These are phyloP conservation scores for Maudiozyma barnettii DNA, from an alignment of 805 yeast species.

Conservation along the genomic window DNA sequence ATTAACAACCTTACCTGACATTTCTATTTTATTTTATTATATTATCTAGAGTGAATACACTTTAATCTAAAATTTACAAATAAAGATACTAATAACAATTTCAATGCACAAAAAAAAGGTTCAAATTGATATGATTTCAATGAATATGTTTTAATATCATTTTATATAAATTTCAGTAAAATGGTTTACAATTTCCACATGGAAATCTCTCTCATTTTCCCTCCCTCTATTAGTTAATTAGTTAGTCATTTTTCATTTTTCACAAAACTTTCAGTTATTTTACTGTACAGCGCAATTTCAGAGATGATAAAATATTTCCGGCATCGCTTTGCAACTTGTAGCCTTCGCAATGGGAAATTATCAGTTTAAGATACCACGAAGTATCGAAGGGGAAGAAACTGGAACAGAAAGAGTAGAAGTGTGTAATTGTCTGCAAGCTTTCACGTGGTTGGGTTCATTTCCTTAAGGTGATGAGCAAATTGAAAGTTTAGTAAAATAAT, in stretches of 20 bases:
- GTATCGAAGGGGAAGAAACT: too few species aligned
- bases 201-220: background rate
- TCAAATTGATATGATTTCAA: background rate
- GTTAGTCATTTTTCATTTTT: background rate
- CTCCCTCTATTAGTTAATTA: background rate
- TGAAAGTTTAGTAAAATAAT: background rate
- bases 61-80: background rate
- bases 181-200: too few species aligned
- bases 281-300: too few species aligned
- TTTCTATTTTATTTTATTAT: conserved; percentile 14
- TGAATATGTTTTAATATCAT: too few species aligned
- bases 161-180: too few species aligned
- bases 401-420: too few species aligned
- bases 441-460: background rate
- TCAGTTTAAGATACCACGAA: too few species aligned
- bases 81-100: background rate
- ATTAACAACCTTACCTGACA: conserved; percentile 46
- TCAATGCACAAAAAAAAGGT: background rate
- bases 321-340: too few species aligned
- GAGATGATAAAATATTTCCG: too few species aligned
- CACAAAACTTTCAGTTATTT: too few species aligned
- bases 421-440: background rate
- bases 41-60: background rate
- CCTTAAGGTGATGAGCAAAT: background rate
- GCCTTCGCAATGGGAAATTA: too few species aligned